phyloP scores from a whole-genome alignment of 345 rosid species.

The Lepidium didymum region DNA sequence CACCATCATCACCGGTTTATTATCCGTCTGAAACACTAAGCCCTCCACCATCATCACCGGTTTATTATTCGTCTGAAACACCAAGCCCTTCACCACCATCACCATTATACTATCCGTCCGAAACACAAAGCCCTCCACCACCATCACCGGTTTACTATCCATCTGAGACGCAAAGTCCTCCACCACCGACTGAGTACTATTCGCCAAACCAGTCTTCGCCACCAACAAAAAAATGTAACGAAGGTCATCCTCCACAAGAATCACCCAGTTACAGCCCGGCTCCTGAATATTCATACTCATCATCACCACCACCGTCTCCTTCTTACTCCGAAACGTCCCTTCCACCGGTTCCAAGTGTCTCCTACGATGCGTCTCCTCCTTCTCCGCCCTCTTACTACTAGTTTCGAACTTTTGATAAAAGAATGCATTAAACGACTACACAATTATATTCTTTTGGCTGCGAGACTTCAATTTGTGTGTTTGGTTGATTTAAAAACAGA shows the following conservation, averaged over 20 bases:
- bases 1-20: slow-evolving; percentile 21
- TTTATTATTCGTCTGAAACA: slow-evolving; percentile 1
- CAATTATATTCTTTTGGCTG: slow-evolving; percentile 31
- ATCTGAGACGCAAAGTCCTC: slow-evolving; percentile 21
- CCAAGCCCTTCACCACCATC: slow-evolving; percentile 19
- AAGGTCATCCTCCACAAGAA: slow-evolving; percentile 28
- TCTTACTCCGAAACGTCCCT: slow-evolving; percentile 31
- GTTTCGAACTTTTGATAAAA: slow-evolving; percentile 18
- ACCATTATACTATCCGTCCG: slow-evolving; percentile 8
- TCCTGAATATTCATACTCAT: slow-evolving; percentile 28
- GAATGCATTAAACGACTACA: slow-evolving; percentile 16
- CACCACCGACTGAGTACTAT: slow-evolving; percentile 17
- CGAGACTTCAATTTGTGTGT: slow-evolving; percentile 29
- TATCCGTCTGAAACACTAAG: neutral
- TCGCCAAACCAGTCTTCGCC: slow-evolving; percentile 30
- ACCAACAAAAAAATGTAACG: slow-evolving; percentile 21
- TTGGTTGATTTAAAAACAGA: slow-evolving; percentile 4
- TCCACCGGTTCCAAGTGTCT: slow-evolving; percentile 51
- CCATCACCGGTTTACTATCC: slow-evolving; percentile 27
- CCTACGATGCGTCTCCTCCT: slow-evolving; percentile 56
- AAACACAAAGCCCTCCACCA: slow-evolving; percentile 19
- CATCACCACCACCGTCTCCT: slow-evolving; percentile 33
- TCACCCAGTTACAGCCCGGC: slow-evolving; percentile 31
- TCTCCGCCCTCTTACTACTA: slow-evolving; percentile 49
- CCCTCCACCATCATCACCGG: slow-evolving; percentile 29